phyloP scores from a whole-genome alignment of 345 rosid species.

The Salix arbutifolia region DNA sequence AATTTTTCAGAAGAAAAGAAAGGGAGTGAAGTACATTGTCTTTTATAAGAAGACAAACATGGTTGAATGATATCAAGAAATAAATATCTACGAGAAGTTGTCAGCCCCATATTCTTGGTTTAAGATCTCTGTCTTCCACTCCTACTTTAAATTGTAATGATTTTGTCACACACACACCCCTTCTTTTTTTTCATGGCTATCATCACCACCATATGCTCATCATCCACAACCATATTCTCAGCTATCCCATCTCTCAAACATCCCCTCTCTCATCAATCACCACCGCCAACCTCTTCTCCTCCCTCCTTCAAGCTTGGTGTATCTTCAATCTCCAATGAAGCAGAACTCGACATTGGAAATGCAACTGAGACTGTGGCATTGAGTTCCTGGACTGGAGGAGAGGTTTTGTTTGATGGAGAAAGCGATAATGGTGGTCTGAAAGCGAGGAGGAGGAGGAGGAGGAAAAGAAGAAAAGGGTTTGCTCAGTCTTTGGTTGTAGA shows the following conservation, averaged over 20 bases:
- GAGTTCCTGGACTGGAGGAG: conserved; percentile 14
- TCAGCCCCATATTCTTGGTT: neutral
- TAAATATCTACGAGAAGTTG: too few relatives aligned
- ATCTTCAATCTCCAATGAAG: conserved; percentile 20
- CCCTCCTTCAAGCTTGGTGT: conserved; percentile 21
- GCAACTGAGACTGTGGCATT: conserved; percentile 33
- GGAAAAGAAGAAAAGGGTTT: conserved; percentile 34
- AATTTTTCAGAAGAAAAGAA: too few relatives aligned
- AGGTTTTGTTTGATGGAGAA: conserved; percentile 8
- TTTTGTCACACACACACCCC: neutral
- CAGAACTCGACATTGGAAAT: conserved; percentile 7
- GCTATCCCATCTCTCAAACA: conserved; percentile 31
- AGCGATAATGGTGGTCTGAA: neutral
- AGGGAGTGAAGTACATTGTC: too few relatives aligned
- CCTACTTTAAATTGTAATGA: neutral
- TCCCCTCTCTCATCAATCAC: conserved; percentile 16
- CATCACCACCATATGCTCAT: conserved; percentile 38
- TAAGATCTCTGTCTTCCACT: neutral
- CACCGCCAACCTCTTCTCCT: conserved; percentile 15
- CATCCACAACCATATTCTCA: conserved; percentile 28
- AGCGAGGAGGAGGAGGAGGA: conserved; percentile 39
- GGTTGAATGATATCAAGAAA: too few relatives aligned
- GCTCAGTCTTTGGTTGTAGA: conserved; percentile 17
- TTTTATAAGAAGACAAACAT: too few relatives aligned
- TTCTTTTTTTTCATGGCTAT: conserved; percentile 18